Evolutionary conservation across 768 basidiomycete genomes (phyloP), one percentile per base, ranked within the genome.

Genomic region (Cystobasidiopsis lactophilus): DNA sequence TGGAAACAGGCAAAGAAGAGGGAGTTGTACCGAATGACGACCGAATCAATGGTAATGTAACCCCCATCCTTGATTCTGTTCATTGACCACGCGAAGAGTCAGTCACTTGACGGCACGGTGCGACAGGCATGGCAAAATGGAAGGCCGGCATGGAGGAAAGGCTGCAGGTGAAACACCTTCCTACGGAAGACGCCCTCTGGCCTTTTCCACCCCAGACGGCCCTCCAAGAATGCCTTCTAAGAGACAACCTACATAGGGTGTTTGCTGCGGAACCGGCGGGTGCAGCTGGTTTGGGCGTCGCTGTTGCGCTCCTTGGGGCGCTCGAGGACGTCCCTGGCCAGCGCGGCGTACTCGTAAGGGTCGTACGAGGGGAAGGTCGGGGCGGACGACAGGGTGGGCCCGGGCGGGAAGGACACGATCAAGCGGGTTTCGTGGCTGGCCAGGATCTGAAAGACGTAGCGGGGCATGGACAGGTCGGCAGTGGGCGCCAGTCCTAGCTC

Each of bases 391-490:
- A 29, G 19, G 24, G 41, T 44, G 21, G 26, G 26, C 13, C 19
- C 27, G 10, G 51, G 5, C 13, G 51, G 52, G 26, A 40, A 40
- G 54, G 31, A 57, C 1, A 37, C 37, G 55, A 57, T 54, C 5
- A 55, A 49, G 43, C 60, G 53, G 14, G 50, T 46, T 13, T 51
- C 37, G 13, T 56, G 55, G 16, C 19, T 46, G 50, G 57, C 60
- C 19, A 63, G 56, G 41, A 63, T 55, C 43, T 63, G 62, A 47
- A 63, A 63, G 45, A 61, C 60, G 48, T 60, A 58, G 7, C 52
- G 48, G 1, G 62, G 58, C 21, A 51, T 53, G 3, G 46, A 47
- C 23, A 31, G 45, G 30, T 41, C 21, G 19, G 14, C 11, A n/a
- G 46, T 40, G 40, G 40, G 40, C 19, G 9, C 9, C 7, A 24